These are phyloP conservation scores for Flaveria linearis DNA, from an alignment of 129 eudicot genomes.

Conservation along the genomic window DNA sequence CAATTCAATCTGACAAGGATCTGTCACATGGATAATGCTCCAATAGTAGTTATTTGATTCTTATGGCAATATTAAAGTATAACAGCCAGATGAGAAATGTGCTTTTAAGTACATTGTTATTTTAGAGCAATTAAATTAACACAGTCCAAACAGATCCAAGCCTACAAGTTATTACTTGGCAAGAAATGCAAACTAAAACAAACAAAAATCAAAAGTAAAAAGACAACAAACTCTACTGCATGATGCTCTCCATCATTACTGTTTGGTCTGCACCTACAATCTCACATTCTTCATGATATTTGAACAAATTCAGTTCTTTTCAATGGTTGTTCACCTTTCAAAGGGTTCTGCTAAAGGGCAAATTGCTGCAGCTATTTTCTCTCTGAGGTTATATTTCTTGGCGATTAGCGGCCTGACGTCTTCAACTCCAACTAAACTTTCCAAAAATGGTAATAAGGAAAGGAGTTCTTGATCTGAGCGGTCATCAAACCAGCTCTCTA, in stretches of 20 bases:
- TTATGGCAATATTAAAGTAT: background rate
- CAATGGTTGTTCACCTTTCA: slow-evolving; percentile 32
- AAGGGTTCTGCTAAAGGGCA: slow-evolving; percentile 54
- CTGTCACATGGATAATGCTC: no score
- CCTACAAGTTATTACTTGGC: slow-evolving; percentile 40
- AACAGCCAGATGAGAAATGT: background rate
- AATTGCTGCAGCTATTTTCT: slow-evolving; percentile 75
- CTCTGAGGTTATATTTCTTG: slow-evolving; percentile 63
- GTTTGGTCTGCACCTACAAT: slow-evolving; percentile 5
- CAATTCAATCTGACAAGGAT: no score
- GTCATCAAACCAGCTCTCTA: slow-evolving; percentile 97
- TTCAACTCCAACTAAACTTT: slow-evolving; percentile 78
- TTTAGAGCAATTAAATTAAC: slow-evolving; percentile 29
- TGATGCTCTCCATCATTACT: slow-evolving; percentile 23
- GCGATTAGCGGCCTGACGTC: slow-evolving; percentile 89
- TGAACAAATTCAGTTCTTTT: slow-evolving; percentile 13
- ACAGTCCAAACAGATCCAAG: slow-evolving; percentile 38
- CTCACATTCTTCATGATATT: slow-evolving; percentile 7
- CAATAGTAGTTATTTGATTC: background rate
- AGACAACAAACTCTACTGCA: slow-evolving; percentile 14
- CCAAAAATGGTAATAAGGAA: slow-evolving; percentile 73
- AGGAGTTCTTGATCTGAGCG: slow-evolving; percentile 76
- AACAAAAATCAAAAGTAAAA: slow-evolving; percentile 4
- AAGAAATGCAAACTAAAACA: slow-evolving; percentile 35
- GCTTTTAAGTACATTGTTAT: slow-evolving; percentile 24